Evolutionary conservation across 2,329 filamentous ascomycete genomes (phyloP).

Genomic region (Botrytis hyacinthi): DNA sequence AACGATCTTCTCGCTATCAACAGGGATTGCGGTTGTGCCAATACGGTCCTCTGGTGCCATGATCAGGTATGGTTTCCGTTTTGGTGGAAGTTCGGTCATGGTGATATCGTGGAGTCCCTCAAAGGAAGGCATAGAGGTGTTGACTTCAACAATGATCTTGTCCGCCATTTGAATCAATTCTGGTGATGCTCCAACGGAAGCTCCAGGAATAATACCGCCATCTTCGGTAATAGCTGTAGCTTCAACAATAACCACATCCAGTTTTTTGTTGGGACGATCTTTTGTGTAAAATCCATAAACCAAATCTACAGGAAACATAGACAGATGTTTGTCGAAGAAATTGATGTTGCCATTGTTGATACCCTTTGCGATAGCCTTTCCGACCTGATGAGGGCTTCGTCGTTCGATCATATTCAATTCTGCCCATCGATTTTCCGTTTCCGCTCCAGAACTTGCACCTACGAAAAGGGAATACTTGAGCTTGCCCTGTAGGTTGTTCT

Average conservation of each 20-base stretch:
- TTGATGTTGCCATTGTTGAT: constrained; percentile 87
- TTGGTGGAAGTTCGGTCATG: constrained; percentile 79
- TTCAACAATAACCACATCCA: constrained; percentile 84
- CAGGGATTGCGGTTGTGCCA: constrained; percentile 75
- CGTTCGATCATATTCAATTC: constrained; percentile 84
- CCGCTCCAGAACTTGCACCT: constrained; percentile 82
- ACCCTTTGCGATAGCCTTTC: constrained; percentile 84
- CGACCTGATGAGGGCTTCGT: constrained; percentile 81
- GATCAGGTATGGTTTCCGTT: constrained; percentile 80
- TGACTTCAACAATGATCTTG: constrained; percentile 92
- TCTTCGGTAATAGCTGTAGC: constrained; percentile 85
- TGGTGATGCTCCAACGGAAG: constrained; percentile 79
- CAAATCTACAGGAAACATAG: constrained; percentile 86
- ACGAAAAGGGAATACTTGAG: constrained; percentile 86
- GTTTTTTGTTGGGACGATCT: constrained; percentile 59
- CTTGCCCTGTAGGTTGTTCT: constrained; percentile 79
- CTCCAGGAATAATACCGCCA: constrained; percentile 83
- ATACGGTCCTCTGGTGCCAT: constrained; percentile 85
- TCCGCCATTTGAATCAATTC: constrained; percentile 89
- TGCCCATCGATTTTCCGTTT: constrained; percentile 90
- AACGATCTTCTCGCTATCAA: constrained; percentile 81
- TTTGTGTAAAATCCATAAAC: constrained; percentile 87
- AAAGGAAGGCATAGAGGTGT: constrained; percentile 80
- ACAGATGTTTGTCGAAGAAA: constrained; percentile 91
- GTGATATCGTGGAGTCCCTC: constrained; percentile 90